phyloP scores from a whole-genome alignment of 202 grass and related monocot species.

The Bolboschoenoplectus hybrid region DNA sequence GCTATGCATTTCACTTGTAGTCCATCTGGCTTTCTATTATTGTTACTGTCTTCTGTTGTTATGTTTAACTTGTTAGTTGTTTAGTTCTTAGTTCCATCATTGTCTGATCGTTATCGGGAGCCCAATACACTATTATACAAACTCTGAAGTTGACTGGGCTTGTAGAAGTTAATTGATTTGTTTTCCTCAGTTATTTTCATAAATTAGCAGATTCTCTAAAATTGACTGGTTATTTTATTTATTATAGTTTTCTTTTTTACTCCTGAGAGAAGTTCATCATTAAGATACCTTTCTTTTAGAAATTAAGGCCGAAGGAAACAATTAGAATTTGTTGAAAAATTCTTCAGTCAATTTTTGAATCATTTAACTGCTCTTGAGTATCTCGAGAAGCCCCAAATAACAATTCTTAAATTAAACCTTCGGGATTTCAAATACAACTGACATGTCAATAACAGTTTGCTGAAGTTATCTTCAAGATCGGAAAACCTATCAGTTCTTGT shows the following conservation, averaged over 20 bases:
- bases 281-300: neutral
- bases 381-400: neutral
- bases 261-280: neutral
- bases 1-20: neutral
- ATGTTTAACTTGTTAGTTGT: neutral
- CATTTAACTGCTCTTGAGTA: neutral
- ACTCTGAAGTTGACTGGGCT: neutral
- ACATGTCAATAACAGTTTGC: neutral
- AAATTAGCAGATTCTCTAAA: neutral
- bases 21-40: neutral
- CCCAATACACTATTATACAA: conserved; percentile 11
- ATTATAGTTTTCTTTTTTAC: neutral
- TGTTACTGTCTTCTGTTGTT: neutral
- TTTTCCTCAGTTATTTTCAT: neutral
- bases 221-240: neutral
- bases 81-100: neutral
- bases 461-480: neutral
- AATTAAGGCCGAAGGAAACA: neutral
- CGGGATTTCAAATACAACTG: neutral
- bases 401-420: conserved; percentile 1
- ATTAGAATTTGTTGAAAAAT: neutral
- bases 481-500: neutral
- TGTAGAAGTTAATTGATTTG: neutral
- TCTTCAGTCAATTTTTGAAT: neutral
- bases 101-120: neutral